These are phyloP conservation scores for Fusarium proliferatum DNA, from an alignment of 2,329 filamentous ascomycete species.

Conservation along the genomic window DNA sequence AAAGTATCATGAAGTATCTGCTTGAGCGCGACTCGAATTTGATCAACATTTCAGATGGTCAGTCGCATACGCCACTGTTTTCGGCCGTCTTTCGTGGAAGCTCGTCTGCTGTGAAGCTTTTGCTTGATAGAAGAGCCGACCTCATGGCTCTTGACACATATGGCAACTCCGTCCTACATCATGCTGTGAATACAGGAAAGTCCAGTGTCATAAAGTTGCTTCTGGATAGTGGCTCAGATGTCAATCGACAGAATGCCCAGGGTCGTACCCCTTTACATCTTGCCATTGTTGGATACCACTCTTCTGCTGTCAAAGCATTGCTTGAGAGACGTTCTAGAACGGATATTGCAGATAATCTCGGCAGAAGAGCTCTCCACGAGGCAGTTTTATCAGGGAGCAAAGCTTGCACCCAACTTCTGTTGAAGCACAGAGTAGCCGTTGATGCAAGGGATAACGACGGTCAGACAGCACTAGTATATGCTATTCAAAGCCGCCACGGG, in stretches of 20 bases:
- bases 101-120: neutral
- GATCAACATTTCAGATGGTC: neutral
- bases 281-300: neutral
- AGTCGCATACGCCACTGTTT: neutral
- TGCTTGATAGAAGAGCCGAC: neutral
- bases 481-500: neutral
- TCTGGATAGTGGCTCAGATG: neutral
- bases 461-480: conserved; percentile 1
- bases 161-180: neutral
- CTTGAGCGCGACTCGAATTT: neutral
- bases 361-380: conserved; percentile 3
- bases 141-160: neutral
- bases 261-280: neutral
- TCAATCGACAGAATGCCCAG: neutral
- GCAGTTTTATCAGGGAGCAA: neutral
- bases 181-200: neutral
- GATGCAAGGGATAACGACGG: neutral
- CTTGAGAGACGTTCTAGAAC: neutral
- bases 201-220: neutral
- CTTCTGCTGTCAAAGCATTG: neutral
- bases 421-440: neutral
- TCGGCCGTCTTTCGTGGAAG: neutral
- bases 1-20: neutral
- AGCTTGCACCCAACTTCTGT: neutral
- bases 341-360: neutral